Percentiles rank a stretch among this genome's conserved stretches.
phyloP scores from a whole-genome alignment of 2,329 filamentous ascomycete genomes.

The Trichoderma oligosporum region DNA sequence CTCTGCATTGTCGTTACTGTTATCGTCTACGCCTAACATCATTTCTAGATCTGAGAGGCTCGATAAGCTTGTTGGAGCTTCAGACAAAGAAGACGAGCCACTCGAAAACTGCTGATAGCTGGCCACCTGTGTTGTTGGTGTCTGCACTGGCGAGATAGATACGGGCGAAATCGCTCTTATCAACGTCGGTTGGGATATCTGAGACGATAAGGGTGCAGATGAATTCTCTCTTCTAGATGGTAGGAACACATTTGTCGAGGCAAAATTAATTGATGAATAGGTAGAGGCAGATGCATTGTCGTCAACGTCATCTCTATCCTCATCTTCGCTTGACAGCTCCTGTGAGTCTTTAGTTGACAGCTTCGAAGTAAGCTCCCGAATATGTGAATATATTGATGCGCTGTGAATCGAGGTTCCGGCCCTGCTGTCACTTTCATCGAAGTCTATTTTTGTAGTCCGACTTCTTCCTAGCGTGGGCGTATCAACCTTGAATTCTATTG shows the following conservation, averaged over 20 bases:
- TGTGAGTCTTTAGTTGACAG: neutral
- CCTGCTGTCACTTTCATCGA: neutral
- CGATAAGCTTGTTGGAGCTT: neutral
- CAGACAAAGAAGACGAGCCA: neutral
- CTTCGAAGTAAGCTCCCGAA: constrained; percentile 4
- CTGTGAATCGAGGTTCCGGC: neutral
- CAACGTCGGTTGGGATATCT: neutral
- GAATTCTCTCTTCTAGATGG: neutral
- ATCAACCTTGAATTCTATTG: neutral
- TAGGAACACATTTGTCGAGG: neutral
- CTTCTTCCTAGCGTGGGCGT: constrained; percentile 2
- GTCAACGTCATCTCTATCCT: neutral
- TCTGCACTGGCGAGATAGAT: neutral
- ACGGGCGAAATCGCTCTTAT: neutral
- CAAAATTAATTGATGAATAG: neutral
- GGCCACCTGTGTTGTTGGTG: neutral
- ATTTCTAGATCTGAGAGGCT: neutral
- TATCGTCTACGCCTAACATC: neutral
- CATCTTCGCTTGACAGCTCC: constrained; percentile 4
- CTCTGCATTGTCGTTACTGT: neutral
- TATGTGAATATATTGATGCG: constrained; percentile 7
- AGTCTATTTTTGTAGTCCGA: neutral
- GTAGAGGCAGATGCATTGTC: neutral
- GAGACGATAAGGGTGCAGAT: neutral
- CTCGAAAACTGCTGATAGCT: neutral